phyloP scores from a whole-genome alignment of 2,329 filamentous ascomycete species.

The Trichophyton simii region DNA sequence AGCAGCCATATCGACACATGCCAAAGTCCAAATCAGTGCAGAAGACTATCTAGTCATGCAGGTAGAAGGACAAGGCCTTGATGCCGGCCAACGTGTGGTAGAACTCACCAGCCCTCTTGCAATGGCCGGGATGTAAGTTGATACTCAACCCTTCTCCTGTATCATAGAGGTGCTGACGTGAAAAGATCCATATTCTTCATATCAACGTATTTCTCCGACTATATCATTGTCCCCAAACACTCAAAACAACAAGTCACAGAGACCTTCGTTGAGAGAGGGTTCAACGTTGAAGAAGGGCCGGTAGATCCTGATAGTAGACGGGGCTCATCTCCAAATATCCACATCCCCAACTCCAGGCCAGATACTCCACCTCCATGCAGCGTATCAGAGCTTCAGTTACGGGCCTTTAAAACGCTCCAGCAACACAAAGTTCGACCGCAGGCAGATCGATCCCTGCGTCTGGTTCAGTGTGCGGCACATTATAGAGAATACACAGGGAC shows the following conservation, averaged over 20 bases:
- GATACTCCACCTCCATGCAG: slow-evolving; percentile 65
- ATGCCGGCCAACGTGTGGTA: slow-evolving; percentile 80
- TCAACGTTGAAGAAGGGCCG: slow-evolving; percentile 57
- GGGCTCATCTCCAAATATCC: slow-evolving; percentile 18
- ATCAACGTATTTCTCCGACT: slow-evolving; percentile 95
- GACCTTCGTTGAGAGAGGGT: slow-evolving; percentile 65
- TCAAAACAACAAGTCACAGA: slow-evolving; percentile 61
- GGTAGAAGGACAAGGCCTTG: slow-evolving; percentile 77
- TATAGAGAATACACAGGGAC: slow-evolving; percentile 29
- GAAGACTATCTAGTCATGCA: slow-evolving; percentile 83
- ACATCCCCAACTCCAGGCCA: slow-evolving; percentile 31
- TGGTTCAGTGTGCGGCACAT: slow-evolving; percentile 71
- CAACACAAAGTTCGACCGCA: slow-evolving; percentile 61
- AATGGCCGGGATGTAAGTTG: slow-evolving; percentile 64
- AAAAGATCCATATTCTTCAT: slow-evolving; percentile 85
- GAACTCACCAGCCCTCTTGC: slow-evolving; percentile 85
- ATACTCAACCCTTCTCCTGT: neutral
- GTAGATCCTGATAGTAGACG: slow-evolving; percentile 6
- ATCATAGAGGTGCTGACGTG: neutral
- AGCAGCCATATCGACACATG: slow-evolving; percentile 19
- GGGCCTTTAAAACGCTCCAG: slow-evolving; percentile 74
- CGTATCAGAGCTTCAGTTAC: slow-evolving; percentile 63
- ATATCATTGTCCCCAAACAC: slow-evolving; percentile 75
- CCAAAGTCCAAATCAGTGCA: slow-evolving; percentile 57
- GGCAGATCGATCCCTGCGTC: slow-evolving; percentile 54